Evolutionary conservation across 2,329 filamentous ascomycete genomes (phyloP).

Genomic region (Cladophialophora carrionii): DNA sequence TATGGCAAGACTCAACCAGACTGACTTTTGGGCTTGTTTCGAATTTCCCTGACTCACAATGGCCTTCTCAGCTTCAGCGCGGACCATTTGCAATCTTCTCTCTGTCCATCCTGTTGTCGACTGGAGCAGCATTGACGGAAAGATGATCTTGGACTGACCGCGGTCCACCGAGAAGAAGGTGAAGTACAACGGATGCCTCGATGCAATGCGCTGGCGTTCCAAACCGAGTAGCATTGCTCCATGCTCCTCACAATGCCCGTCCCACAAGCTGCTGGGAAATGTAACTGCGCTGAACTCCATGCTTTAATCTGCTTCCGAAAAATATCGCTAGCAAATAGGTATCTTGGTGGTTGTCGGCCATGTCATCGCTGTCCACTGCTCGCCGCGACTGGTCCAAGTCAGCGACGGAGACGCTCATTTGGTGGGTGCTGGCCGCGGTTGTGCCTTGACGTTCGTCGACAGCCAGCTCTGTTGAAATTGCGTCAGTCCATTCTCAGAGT

Average conservation of each 20-base stretch:
- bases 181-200: not conserved
- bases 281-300: constrained; percentile 24
- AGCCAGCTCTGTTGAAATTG: constrained; percentile 64
- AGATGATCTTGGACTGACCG: not conserved
- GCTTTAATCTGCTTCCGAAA: constrained; percentile 17
- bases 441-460: constrained; percentile 77
- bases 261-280: constrained; percentile 7
- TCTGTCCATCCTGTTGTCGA: not conserved
- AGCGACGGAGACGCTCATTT: constrained; percentile 16
- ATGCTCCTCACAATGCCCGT: constrained; percentile 1
- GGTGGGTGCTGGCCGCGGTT: constrained; percentile 40
- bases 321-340: constrained; percentile 27
- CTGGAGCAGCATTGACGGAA: not conserved
- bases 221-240: not conserved
- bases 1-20: not conserved
- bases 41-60: constrained; percentile 4
- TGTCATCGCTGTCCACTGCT: constrained; percentile 6
- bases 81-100: not conserved
- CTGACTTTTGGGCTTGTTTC: constrained; percentile 2
- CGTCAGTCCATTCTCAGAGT: constrained; percentile 33
- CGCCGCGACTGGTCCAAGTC: not conserved
- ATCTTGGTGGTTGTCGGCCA: constrained; percentile 21
- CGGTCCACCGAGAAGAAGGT: not conserved
- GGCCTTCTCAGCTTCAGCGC: not conserved
- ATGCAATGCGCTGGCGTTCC: not conserved